These are phyloP conservation scores for Angophora floribunda DNA, from an alignment of 345 rosid species.

Conservation along the genomic window DNA sequence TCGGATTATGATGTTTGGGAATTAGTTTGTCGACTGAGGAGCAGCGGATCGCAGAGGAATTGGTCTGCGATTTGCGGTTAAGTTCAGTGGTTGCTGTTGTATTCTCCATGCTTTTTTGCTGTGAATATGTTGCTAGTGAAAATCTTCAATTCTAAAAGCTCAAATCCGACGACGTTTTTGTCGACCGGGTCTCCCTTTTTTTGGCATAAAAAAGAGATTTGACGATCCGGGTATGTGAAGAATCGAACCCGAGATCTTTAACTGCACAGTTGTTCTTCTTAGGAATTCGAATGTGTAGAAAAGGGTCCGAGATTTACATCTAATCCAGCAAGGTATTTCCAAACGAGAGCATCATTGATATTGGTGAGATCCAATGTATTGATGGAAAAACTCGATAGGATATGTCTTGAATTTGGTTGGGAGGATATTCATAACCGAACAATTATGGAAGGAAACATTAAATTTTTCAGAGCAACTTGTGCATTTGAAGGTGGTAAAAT, in stretches of 20 bases:
- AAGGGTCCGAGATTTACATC: not conserved
- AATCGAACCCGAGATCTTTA: not conserved
- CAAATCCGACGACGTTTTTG: not conserved
- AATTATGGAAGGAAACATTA: not conserved
- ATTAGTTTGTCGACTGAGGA: not conserved
- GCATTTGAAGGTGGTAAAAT: not conserved
- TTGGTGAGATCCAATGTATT: not conserved
- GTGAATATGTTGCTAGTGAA: not conserved
- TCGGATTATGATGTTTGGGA: not conserved
- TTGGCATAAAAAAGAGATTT: not conserved
- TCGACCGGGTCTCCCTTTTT: not conserved
- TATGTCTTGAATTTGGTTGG: not conserved
- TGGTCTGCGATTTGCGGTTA: not conserved
- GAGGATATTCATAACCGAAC: not conserved
- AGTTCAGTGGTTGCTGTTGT: not conserved
- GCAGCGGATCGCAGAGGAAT: not conserved
- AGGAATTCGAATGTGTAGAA: not conserved
- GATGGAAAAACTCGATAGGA: not conserved
- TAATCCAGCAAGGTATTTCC: not conserved
- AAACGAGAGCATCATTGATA: not conserved
- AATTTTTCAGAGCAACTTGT: not conserved
- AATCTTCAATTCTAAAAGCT: not conserved
- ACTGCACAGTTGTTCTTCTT: not conserved
- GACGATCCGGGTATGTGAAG: not conserved
- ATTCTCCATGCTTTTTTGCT: not conserved